Evolutionary conservation across 2,329 filamentous ascomycete genomes (phyloP).

Genomic region (Periconia sp.): DNA sequence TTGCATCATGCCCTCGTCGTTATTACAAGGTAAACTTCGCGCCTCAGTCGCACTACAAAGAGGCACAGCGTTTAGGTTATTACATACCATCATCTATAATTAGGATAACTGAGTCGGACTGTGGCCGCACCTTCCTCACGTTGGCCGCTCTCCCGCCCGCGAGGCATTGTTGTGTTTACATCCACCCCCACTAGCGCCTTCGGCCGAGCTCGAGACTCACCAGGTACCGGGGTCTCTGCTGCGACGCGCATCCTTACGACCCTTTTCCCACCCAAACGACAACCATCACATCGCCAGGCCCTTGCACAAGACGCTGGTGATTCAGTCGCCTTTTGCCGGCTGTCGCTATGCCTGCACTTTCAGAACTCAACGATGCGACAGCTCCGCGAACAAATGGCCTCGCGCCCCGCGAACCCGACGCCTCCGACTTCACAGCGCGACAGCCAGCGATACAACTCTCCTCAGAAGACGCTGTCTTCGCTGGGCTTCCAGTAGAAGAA

Average conservation of each 20-base stretch:
- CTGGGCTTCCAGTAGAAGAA: conserved; percentile 18
- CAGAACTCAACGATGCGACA: conserved; percentile 22
- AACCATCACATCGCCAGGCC: conserved; percentile 10
- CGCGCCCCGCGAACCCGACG: conserved; percentile 21
- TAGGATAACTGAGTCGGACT: no score
- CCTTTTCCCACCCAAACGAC: conserved; percentile 13
- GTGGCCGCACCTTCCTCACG: no score
- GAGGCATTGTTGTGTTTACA: no score
- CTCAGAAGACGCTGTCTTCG: conserved; percentile 10
- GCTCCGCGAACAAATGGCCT: conserved; percentile 29
- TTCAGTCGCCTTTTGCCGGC: conserved; percentile 14
- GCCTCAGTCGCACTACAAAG: no score
- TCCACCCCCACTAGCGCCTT: conserved; percentile 28
- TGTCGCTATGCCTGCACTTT: conserved; percentile 36
- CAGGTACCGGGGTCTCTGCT: conserved; percentile 23
- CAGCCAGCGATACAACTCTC: conserved; percentile 22
- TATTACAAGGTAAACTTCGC: no score
- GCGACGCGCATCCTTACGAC: conserved; percentile 13
- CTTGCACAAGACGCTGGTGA: conserved; percentile 16
- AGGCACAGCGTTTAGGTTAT: no score
- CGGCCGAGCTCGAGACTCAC: conserved; percentile 20
- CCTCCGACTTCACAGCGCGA: conserved; percentile 21
- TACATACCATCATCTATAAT: no score
- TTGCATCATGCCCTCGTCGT: no score
- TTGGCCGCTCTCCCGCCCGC: no score